phyloP scores from a whole-genome alignment of 345 rosid genomes.

The Citrus australasica region DNA sequence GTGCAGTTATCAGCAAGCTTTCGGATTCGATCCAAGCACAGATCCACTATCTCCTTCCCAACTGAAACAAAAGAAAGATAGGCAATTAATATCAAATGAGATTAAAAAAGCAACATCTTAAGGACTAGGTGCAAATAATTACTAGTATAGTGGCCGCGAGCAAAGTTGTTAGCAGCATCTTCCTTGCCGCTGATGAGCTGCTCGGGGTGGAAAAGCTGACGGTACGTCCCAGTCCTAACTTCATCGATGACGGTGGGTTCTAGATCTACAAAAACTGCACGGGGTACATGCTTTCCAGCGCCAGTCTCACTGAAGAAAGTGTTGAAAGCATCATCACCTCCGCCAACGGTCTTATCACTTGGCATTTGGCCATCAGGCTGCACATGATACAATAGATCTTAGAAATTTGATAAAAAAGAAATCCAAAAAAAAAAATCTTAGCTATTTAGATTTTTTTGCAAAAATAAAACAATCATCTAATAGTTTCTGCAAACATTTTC shows the following conservation, averaged over 20 bases:
- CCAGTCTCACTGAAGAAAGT: slow-evolving; percentile 49
- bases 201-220: slow-evolving; percentile 63
- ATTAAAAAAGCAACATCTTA: neutral
- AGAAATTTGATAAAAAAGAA: neutral
- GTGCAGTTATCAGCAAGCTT: slow-evolving; percentile 40
- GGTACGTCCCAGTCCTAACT: slow-evolving; percentile 58
- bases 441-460: neutral
- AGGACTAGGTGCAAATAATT: neutral
- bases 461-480: neutral
- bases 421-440: neutral
- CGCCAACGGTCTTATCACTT: slow-evolving; percentile 35
- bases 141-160: slow-evolving; percentile 48
- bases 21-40: slow-evolving; percentile 35
- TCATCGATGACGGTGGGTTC: slow-evolving; percentile 53
- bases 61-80: slow-evolving; percentile 8
- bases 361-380: slow-evolving; percentile 43
- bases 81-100: neutral
- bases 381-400: neutral
- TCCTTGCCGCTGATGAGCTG: slow-evolving; percentile 52
- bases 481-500: neutral
- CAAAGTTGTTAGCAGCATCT: slow-evolving; percentile 49
- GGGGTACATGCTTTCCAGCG: slow-evolving; percentile 49
- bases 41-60: slow-evolving; percentile 38
- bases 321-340: slow-evolving; percentile 46
- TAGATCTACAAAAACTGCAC: slow-evolving; percentile 44